Conservation (phyloP, 2,329 filamentous ascomycete genomes). For the Talaromyces sp. region DNA sequence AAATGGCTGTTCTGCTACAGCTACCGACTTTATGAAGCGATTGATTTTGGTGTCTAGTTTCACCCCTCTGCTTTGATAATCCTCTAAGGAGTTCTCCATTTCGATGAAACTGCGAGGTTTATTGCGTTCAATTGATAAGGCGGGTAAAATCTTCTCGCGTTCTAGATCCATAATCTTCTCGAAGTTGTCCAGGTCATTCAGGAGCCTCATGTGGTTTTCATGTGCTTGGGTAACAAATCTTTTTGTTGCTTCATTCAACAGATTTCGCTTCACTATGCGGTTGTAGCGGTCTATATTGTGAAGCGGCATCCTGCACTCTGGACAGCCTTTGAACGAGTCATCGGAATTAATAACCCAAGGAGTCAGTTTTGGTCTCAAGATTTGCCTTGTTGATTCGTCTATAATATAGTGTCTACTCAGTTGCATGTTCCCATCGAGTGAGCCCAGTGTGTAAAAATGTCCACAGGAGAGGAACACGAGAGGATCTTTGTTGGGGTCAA, state of each 20-base stretch:
- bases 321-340: constrained; percentile 3
- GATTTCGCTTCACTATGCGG: constrained; percentile 9
- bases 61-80: background rate
- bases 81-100: background rate
- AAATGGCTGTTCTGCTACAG: background rate
- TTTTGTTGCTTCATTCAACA: constrained; percentile 13
- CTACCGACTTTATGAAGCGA: background rate
- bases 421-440: constrained; percentile 10
- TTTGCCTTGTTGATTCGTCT: background rate
- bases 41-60: background rate
- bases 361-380: background rate
- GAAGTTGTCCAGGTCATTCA: background rate
- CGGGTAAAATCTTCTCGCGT: background rate
- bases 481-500: constrained; percentile 10
- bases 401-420: constrained; percentile 6
- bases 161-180: background rate
- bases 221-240: constrained; percentile 9
- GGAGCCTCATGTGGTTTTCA: background rate
- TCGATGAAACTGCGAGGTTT: background rate
- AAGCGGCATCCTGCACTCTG: constrained; percentile 12
- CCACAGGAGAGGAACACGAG: constrained; percentile 12
- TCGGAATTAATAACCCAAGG: background rate
- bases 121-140: background rate
- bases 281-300: constrained; percentile 13
- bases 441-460: constrained; percentile 12